These are phyloP conservation scores for Trichophyton mentagrophytes DNA, from an alignment of 2,329 filamentous ascomycete genomes.

Conservation along the genomic window DNA sequence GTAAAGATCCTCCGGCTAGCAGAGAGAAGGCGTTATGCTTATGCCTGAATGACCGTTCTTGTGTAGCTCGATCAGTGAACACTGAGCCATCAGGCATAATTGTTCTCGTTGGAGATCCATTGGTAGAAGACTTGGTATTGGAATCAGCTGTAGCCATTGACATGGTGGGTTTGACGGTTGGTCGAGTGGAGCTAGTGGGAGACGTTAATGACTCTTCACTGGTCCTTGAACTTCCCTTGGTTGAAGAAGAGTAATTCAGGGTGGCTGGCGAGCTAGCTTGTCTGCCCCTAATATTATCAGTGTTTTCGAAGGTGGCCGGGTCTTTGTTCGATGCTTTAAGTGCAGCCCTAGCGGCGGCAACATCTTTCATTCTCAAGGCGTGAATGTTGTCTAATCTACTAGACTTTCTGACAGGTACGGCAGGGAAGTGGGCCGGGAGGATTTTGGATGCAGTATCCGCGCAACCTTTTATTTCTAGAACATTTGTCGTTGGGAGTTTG, in stretches of 20 bases:
- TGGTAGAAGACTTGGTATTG: neutral
- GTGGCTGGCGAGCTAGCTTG: neutral
- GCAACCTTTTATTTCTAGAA: neutral
- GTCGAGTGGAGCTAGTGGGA: neutral
- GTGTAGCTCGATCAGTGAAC: neutral
- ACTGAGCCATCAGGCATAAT: slow-evolving; percentile 1
- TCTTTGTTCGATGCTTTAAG: slow-evolving; percentile 9
- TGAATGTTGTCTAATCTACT: slow-evolving; percentile 12
- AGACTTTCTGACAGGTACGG: neutral
- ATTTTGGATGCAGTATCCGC: neutral
- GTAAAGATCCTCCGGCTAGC: neutral
- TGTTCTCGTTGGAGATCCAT: neutral
- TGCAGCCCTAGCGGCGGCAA: slow-evolving; percentile 17
- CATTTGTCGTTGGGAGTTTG: neutral
- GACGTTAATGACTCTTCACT: neutral
- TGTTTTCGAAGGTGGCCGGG: neutral
- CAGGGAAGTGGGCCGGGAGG: neutral
- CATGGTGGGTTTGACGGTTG: neutral
- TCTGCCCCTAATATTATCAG: neutral
- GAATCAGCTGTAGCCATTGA: neutral
- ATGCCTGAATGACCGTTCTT: neutral
- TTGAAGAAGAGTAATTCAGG: neutral
- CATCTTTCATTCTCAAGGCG: slow-evolving; percentile 20
- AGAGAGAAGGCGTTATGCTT: slow-evolving; percentile 1
- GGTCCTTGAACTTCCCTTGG: neutral